Base-by-base conservation (phyloP, 495 filamentous ascomycete species). In the Annulohypoxylon nitens region DNA sequence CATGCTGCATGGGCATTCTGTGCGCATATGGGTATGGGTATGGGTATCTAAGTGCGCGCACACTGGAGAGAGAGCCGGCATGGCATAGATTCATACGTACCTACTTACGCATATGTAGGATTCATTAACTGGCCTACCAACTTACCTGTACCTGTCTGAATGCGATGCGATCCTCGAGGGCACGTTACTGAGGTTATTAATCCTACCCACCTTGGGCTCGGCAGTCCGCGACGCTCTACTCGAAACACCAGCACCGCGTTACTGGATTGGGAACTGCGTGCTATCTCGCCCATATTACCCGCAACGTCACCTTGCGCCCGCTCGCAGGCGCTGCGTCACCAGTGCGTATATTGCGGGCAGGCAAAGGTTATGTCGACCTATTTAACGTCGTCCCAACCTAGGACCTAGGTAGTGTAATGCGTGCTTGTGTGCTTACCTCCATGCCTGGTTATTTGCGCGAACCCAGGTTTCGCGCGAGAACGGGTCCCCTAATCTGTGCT, bases 211-310 rank as follows among this genome's bases (percentile, higher is more conserved):
- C n/a, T 1, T 3, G 10, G 12, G 47, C 54, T 62, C 69, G 55
- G 63, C 36, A 66, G 61, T 61, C 47, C 61, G 57, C 55, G 37
- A 41, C 53, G 34, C 26, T 16, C 54, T 74, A 74, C 54, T 39
- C 67, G 71, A 74, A 74, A 74, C 71, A 23, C 14, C 43, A 43
- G 18, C 7, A 62, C 66, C 67, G 63, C 34, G 61, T 41, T 67
- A 53, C 55, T 67, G 66, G 71, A 70, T 63, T 66, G 20, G 53
- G 61, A 14, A 34, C 45, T 36, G 5, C 4, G 36, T 18, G 0
- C 16, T 26, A 33, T 58, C 47, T 45, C 12, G 48, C 25, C 61
- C 45, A 66, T 69, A 69, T 74, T 70, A 74, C 26, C 71, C 71
- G 66, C 61, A 18, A 14, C 53, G 50, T 64, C 47, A 10, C 45